Evolutionary conservation across 148 eudicot genomes (phyloP), one percentile per base, ranked within the genome.

Genomic region (Hydrangea macrophylla): DNA sequence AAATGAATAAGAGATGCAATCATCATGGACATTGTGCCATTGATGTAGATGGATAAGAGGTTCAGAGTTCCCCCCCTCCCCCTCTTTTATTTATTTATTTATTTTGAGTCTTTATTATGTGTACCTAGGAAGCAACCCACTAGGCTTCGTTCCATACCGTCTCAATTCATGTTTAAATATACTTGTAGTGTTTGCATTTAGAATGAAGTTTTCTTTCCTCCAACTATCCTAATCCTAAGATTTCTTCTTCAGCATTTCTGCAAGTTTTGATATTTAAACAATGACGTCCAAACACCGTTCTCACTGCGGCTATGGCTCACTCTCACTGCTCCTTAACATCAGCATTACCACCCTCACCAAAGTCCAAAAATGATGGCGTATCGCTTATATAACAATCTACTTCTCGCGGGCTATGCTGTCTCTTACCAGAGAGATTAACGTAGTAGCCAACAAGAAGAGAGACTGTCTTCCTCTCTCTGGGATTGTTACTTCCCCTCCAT

Each of bases 361-460:
- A 65, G 76, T 77, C 51, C 76, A 76, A 42, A 80, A 73, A 50
- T 42, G 79, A 73, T 80, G 83, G 83, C 73, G 83, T 10, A 31
- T 76, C 45, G 77, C 80, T 6, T 80, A 64, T 54, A 33, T 61
- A 1, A 74, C 64, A 2, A 79, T 82, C 32, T 76, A 65, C 31
- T 68, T 66, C 54, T 76, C 85, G 2, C 76, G 73, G 28, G 70
- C 53, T 27, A 48, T 78, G 73, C 62, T 79, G 0, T 82, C 85
- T 18, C 60, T 76, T 5, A 62, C 63, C 28, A 76, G 73, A 55
- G 58, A 73, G 0, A 48, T 72, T 0, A n/a, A n/a, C n/a, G n/a
- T n/a, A n/a, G 66, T 70, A 30, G 36, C 63, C 35, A 35, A 48
- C 1, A 40, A 65, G 18, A 37, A 22, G 22, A 58, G 51, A 45